Conservation (phyloP, 2,329 filamentous ascomycete species). For the Xylariales sp. region DNA sequence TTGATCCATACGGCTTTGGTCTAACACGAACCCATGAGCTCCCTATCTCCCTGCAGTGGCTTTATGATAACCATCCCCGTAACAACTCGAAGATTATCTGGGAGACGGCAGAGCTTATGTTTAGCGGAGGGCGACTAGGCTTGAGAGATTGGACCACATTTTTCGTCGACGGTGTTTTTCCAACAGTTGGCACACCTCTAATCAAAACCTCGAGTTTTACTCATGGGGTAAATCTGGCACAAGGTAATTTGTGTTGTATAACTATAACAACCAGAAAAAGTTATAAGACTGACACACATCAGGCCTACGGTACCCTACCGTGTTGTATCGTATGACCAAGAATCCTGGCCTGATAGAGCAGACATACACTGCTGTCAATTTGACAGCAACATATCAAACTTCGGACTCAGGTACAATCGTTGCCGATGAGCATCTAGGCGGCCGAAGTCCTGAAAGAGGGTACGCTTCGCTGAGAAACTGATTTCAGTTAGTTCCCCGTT, state of each 20-base stretch:
- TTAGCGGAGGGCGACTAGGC: conserved; percentile 17
- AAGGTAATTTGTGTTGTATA: conserved; percentile 23
- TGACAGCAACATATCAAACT: conserved; percentile 32
- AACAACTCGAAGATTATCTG: conserved; percentile 29
- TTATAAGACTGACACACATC: neutral
- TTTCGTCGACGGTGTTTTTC: conserved; percentile 25
- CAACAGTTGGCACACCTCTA: conserved; percentile 18
- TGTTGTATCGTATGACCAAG: conserved; percentile 35
- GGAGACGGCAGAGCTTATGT: conserved; percentile 36
- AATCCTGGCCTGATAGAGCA: conserved; percentile 29
- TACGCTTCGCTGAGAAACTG: conserved; percentile 26
- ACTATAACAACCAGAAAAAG: too few relatives aligned
- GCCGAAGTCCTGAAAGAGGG: conserved; percentile 28
- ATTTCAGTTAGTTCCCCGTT: conserved; percentile 23
- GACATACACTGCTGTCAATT: conserved; percentile 30
- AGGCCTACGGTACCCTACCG: conserved; percentile 34
- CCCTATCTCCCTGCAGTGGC: conserved; percentile 34
- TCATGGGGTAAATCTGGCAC: conserved; percentile 39
- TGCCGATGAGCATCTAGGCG: conserved; percentile 34
- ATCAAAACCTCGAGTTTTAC: conserved; percentile 29
- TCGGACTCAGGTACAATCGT: conserved; percentile 36
- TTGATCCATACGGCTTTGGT: conserved; percentile 31
- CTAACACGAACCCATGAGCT: conserved; percentile 32
- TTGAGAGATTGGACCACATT: conserved; percentile 27
- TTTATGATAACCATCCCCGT: conserved; percentile 27